A percentile compares a stretch with the other conserved stretches of the same genome.
These are phyloP conservation scores for Parastagonospora nodorum DNA, from an alignment of 2,329 filamentous ascomycete genomes.

Conservation along the genomic window DNA sequence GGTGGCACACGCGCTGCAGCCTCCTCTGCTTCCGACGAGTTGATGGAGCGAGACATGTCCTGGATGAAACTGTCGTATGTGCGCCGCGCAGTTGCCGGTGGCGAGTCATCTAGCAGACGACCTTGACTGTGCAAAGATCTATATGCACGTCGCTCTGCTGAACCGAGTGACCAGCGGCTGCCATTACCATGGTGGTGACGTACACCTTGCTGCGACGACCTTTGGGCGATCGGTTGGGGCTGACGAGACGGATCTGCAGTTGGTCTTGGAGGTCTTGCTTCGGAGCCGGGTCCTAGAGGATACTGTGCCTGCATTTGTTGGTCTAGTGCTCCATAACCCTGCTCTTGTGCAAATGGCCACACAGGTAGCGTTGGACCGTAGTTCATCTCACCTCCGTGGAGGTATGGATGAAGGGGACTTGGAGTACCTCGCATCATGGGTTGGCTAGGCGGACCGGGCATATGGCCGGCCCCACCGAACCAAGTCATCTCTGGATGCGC, in stretches of 20 bases:
- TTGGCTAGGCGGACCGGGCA: conserved; percentile 6
- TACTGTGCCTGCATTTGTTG: conserved; percentile 8
- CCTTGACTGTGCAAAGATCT: conserved; percentile 14
- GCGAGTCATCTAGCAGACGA: conserved; percentile 32
- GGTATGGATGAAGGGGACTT: conserved; percentile 4
- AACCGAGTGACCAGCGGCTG: conserved; percentile 7
- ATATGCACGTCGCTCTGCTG: conserved; percentile 18
- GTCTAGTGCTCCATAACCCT: conserved; percentile 4
- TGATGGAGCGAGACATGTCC: conserved; percentile 28
- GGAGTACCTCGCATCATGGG: conserved; percentile 8
- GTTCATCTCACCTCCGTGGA: conserved; percentile 3
- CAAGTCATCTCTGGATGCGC: conserved; percentile 5
- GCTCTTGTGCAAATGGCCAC: conserved; percentile 5
- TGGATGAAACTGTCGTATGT: conserved; percentile 37
- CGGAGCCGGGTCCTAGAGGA: conserved; percentile 5
- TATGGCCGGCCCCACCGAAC: conserved; percentile 6
- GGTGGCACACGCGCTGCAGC: conserved; percentile 28
- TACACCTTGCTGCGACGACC: conserved; percentile 19
- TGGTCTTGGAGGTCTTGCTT: conserved; percentile 8
- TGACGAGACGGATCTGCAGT: conserved; percentile 14
- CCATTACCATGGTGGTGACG: conserved; percentile 5
- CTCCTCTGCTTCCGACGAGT: conserved; percentile 32
- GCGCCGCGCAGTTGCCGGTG: conserved; percentile 37
- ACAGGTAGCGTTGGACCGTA: conserved; percentile 2
- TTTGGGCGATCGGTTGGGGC: conserved; percentile 14